Evolutionary conservation across 1,139 yeast species (phyloP), one percentile per base, ranked within the genome.

Genomic region (Suhomyces bribrorum): DNA sequence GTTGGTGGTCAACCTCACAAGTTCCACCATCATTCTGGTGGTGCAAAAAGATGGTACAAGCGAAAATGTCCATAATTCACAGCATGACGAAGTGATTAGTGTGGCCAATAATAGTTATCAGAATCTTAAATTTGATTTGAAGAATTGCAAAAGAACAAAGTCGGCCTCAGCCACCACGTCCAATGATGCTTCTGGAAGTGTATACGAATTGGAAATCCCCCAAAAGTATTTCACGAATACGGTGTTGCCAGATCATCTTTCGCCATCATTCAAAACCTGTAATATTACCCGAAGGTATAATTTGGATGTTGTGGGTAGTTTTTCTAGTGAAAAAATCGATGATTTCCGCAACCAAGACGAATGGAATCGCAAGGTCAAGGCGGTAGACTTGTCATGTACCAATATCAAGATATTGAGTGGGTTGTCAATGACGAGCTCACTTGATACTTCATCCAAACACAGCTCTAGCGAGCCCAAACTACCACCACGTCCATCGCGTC

Each of bases 201-300:
- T 64, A 9, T 72, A 64, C 48, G 81, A 75, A 46, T 46, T 75
- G 14, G 78, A 73, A 43, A 68, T 77, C 8, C 81, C 81, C 0
- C 44, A 48, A n/a, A 54, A 61, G 37, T 57, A 64, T 38, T 73
- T 59, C 38, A 52, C 59, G 26, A 69, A 69, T 42, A 71, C 76
- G 24, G 53, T 66, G 1, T 51, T 81, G 11, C 84, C 86, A 0
- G 73, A 67, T 32, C 56, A 66, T 38, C 57, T 79, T 7, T 59
- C 79, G 1, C 86, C 86, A 2, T 64, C 77, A 5, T 82, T 82
- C 56, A 61, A 57, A 26, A 76, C 82, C 3, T 81, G 87, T 54
- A 81, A 80, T 53, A 70, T 81, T 12, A 54, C 68, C 4, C 62
- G 86, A 32, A 53, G 50, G n/a, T 81, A 81, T 50, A 54, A 59